Conservation (phyloP, 2,329 filamentous ascomycete genomes). For the Ophiostoma sp. region DNA sequence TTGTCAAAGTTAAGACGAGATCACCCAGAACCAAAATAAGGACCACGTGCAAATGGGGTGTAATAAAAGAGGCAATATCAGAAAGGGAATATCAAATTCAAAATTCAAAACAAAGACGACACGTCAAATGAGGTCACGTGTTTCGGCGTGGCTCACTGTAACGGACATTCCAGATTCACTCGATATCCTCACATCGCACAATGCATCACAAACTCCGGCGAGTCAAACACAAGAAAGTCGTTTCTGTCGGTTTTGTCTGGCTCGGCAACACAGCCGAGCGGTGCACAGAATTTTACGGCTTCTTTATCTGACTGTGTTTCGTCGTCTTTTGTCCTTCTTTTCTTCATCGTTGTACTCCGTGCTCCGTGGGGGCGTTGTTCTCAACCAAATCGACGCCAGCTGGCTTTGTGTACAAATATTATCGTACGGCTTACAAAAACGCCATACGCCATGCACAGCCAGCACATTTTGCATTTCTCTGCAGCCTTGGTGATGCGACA, state of each 20-base stretch:
- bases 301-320: not conserved
- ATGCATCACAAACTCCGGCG: not conserved
- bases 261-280: not conserved
- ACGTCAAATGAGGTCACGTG: not conserved
- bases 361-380: too few relatives aligned
- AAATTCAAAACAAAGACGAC: not conserved
- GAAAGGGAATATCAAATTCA: not conserved
- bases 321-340: too few relatives aligned
- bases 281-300: not conserved
- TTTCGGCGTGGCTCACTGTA: not conserved
- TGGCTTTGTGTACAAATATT: not conserved
- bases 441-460: not conserved
- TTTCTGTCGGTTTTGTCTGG: conserved; percentile 1
- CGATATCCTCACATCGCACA: not conserved
- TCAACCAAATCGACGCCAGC: not conserved
- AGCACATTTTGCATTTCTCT: not conserved
- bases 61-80: not conserved
- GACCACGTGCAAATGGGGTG: not conserved
- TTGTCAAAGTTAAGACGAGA: not conserved
- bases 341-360: not conserved
- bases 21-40: not conserved
- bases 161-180: not conserved
- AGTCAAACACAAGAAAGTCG: not conserved
- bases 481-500: not conserved
- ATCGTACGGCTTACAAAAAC: not conserved